Evolutionary conservation across 176 grass and related monocot species (phyloP), one percentile per base, ranked within the genome.

Genomic region (Avena eriantha): DNA sequence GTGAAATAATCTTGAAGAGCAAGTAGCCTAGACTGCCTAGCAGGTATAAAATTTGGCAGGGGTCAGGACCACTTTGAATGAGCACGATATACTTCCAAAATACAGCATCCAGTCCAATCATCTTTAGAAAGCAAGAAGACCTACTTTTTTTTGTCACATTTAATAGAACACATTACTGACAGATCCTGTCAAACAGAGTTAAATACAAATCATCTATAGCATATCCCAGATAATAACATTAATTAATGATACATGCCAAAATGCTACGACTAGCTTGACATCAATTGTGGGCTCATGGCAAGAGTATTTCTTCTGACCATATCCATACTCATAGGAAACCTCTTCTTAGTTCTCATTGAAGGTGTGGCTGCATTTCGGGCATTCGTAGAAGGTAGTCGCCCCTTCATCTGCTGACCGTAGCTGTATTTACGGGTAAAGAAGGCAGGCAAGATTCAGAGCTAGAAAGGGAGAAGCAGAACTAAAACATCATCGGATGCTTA

Each of bases 341-440:
- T 41, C 21, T 34, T 29, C 41, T 86, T 83, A 97, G 46, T 93
- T 92, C 21, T 92, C 33, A 70, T 68, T 75, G 82, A 58, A 48
- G 68, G 83, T 80, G 50, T 95, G 70, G 18, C 16, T 34, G 78
- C 92, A 98, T 0, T 81, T 7, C 7, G 53, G 80, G 47, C 96
- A 96, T 26, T 87, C 82, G 6, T 96, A 94, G 85, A 93, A 94
- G 16, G 78, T 70, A 34, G 90, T 98, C 58, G 90, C 87, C 55
- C 90, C 96, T 89, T 98, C 97, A 23, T 98, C 94, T 12, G 90
- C 92, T 46, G 93, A 94, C 18, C 94, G 86, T 36, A 94, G 70
- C 96, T 98, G 91, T 66, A 87, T 90, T 80, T 80, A 73, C 43
- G 78, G n/a, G 16, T 82, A 48, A 60, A 45, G 4, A 77, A 69